Base-by-base conservation (phyloP, 2,329 filamentous ascomycete genomes). In the Phoma herbarum region DNA sequence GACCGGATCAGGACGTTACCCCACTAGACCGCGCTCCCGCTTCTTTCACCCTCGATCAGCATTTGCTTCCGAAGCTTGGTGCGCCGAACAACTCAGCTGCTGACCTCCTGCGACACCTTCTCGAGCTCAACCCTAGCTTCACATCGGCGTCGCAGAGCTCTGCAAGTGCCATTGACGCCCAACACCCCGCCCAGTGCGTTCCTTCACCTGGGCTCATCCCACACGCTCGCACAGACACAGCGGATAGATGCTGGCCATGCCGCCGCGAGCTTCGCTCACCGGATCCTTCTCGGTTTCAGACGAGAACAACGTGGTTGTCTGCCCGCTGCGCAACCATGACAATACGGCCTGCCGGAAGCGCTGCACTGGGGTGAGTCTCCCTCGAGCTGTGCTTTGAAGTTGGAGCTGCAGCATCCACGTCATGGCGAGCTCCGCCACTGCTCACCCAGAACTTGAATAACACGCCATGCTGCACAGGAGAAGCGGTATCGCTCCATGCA, bases 401-500 rank as follows among this genome's bases (percentile, higher is more conserved):
- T 59, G 39, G 39, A 46, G 29, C 63, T 49, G 44, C 44, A 14
- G 43, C 28, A 49, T 37, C 59, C 63, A 64, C 71, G 67, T 68
- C 68, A 69, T 61, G 51, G 50, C 60, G 53, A 55, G 58, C 57
- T 59, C 56, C 62, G 43, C 52, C 42, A 52, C 63, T 26, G 18
- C 48, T 7, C 39, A 18, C 54, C 56, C 51, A 54, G 61, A 64
- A 51, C 47, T 33, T 62, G 62, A 63, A 70, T 74, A 64, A 78
- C 75, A 72, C 72, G 69, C 60, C 70, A 57, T 62, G 62, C 52
- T 69, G 49, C 59, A 66, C 80, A 96, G 92, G 92, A 96, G 83
- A 96, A 96, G 81, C 87, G 92, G 69, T 99, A 93, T 82, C 93
- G 95, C 78, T 98, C 94, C 64, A 98, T 99, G 92, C 95, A 98